Conservation (phyloP, 2,329 filamentous ascomycete genomes). For the Chaetomiaceae sp. region DNA sequence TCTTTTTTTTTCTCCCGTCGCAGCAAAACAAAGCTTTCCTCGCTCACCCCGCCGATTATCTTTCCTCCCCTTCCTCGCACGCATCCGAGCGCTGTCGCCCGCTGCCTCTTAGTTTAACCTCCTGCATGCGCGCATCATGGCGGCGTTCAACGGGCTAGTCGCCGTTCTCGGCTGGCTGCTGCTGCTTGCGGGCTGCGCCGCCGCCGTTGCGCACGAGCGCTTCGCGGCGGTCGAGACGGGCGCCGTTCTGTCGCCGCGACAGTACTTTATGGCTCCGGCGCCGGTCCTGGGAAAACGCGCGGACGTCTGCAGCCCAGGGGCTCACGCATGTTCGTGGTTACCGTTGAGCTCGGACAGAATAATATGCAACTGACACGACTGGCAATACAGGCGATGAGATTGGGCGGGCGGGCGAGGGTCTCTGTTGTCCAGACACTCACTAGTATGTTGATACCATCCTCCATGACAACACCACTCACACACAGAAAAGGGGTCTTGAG, state of each 20-base stretch:
- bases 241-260: slow-evolving; percentile 19
- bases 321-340: slow-evolving; percentile 20
- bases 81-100: neutral
- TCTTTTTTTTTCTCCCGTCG: too few species aligned
- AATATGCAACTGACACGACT: neutral
- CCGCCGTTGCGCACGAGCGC: slow-evolving; percentile 13
- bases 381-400: slow-evolving; percentile 19
- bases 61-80: neutral
- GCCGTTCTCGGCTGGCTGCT: slow-evolving; percentile 18
- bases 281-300: slow-evolving; percentile 18
- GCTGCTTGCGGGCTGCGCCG: neutral
- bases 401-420: slow-evolving; percentile 9
- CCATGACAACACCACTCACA: too few species aligned
- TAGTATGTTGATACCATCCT: slow-evolving; percentile 19
- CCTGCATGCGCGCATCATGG: slow-evolving; percentile 5
- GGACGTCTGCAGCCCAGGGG: slow-evolving; percentile 7
- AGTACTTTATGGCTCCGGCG: slow-evolving; percentile 17
- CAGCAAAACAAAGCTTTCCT: neutral
- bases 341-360: neutral
- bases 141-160: neutral
- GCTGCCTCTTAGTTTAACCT: neutral
- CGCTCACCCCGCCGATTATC: neutral
- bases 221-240: slow-evolving; percentile 23
- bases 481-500: too few species aligned
- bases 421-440: slow-evolving; percentile 20